Conservation (phyloP, 495 filamentous ascomycete species). For the Xylaria sp. region DNA sequence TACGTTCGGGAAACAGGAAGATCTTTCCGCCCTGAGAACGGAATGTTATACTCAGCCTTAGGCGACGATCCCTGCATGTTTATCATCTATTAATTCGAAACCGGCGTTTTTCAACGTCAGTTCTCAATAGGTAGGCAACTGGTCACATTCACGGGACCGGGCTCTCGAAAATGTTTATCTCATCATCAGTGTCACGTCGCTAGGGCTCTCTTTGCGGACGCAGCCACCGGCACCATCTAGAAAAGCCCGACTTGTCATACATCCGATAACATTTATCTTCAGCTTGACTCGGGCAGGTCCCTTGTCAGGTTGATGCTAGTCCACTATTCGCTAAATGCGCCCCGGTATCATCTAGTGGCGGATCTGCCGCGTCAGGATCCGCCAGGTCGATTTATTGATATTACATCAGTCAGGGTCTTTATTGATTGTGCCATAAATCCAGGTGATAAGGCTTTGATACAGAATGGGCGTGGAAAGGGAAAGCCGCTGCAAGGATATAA, state of each 20-base stretch:
- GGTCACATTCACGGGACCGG: conserved; percentile 27
- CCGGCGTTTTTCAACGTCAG: conserved; percentile 8
- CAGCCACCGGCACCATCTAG: not conserved
- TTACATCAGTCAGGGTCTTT: not conserved
- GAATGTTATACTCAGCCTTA: conserved; percentile 40
- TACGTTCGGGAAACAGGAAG: conserved; percentile 39
- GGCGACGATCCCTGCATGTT: conserved; percentile 32
- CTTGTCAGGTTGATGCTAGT: not conserved
- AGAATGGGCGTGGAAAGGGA: not conserved
- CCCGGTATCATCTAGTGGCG: not conserved
- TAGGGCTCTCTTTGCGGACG: not conserved
- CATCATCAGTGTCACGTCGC: not conserved
- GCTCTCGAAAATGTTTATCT: conserved; percentile 33
- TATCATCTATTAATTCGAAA: conserved; percentile 39
- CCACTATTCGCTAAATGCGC: not conserved
- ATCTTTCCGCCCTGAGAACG: conserved; percentile 45
- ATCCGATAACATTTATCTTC: not conserved
- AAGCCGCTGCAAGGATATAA: not conserved
- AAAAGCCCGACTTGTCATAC: conserved; percentile 8
- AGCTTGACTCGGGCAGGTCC: not conserved
- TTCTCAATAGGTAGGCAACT: not conserved
- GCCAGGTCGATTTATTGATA: conserved; percentile 21
- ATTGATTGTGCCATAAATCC: conserved; percentile 15
- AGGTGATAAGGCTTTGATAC: not conserved
- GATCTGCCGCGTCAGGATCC: conserved; percentile 3